Evolutionary conservation across 2,329 filamentous ascomycete species (phyloP).

Genomic region (Rhynchosporium secalis): DNA sequence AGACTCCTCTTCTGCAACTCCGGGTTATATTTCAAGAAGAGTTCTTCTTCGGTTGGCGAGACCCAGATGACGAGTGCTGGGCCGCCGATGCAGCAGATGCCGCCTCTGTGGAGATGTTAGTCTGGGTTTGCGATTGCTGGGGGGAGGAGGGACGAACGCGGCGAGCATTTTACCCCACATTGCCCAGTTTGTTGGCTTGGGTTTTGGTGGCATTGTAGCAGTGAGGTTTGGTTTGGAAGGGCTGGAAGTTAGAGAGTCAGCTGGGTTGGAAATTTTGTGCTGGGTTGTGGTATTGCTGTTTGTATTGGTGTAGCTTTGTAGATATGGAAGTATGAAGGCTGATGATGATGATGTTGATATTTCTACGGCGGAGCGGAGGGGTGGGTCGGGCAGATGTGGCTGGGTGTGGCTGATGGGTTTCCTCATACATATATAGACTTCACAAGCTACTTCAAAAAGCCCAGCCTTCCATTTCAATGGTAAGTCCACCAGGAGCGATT

Average conservation of each 20-base stretch:
- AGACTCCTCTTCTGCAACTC: slow-evolving; percentile 87
- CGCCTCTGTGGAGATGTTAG: slow-evolving; percentile 56
- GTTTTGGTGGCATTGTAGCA: slow-evolving; percentile 27
- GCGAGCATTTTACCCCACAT: slow-evolving; percentile 69
- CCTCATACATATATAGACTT: too few relatives aligned
- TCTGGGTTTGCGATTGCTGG: slow-evolving; percentile 7
- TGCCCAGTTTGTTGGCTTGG: slow-evolving; percentile 50
- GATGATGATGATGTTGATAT: slow-evolving; percentile 19
- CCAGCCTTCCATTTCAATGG: too few relatives aligned
- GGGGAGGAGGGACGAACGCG: slow-evolving; percentile 54
- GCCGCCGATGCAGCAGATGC: slow-evolving; percentile 73
- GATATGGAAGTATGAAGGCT: too few relatives aligned
- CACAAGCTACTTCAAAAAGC: too few relatives aligned
- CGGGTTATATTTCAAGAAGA: slow-evolving; percentile 90
- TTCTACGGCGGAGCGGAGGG: slow-evolving; percentile 4
- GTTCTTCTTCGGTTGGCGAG: slow-evolving; percentile 83
- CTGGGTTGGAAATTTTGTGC: slow-evolving; percentile 13
- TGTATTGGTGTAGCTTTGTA: background rate
- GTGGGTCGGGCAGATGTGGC: slow-evolving; percentile 17
- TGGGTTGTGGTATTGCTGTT: background rate
- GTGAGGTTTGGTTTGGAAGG: background rate
- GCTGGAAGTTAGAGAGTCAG: background rate
- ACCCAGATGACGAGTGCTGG: slow-evolving; percentile 81
- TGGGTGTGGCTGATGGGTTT: slow-evolving; percentile 10
- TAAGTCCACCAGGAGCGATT: too few relatives aligned